Base-by-base conservation (phyloP, 225 moss, liverwort and hornwort genomes). In the Thuidium tamariscinum region DNA sequence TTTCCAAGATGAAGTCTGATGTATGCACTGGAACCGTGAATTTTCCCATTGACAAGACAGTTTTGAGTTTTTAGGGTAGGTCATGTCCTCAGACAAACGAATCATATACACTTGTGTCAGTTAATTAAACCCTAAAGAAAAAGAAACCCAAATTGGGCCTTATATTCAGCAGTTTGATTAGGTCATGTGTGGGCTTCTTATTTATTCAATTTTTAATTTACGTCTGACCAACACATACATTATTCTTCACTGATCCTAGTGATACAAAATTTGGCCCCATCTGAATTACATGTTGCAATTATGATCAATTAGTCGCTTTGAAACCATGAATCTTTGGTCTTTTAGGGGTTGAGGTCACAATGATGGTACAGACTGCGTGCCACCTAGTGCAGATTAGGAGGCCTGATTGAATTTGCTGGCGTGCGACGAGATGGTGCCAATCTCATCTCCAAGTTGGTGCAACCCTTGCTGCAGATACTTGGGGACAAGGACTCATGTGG, bases 401-500 rank as follows among this genome's bases (percentile, higher is more conserved):
- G 89, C 51, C 89, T 99, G 56, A 92, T 95, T 76, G 99, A 99
- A 46, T 95, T 91, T 92, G 95, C 92, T 48, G 99, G 99, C 52
- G 97, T 97, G 81, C 91, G 97, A 56, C 97, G 99, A 84, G 99
- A 99, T 92, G 97, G 95, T 61, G 93, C 95, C 81, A 94, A 95
- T 89, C 90, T 99, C 54, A 95, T 99, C 92, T 90, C 94, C 48
- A 99, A 99, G 90, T 76, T 99, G 90, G 96, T 96, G 88, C 99
- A 97, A 91, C 99, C 99, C 54, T 89, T 99, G 89, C 88, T 99
- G 87, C 97, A 97, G 86, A 94, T 97, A 69, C 92, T 99, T 80
- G 95, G 97, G 74, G 99, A 99, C 92, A 99, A 94, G 87, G 99
- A 99, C 87, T 95, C 97, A 57, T 95, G 92, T 91, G 97, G 97